Percentiles rank a stretch among this genome's conserved stretches.
Evolutionary conservation across 169 alveolate species (phyloP).

Genomic region (Eimeria brunetti): DNA sequence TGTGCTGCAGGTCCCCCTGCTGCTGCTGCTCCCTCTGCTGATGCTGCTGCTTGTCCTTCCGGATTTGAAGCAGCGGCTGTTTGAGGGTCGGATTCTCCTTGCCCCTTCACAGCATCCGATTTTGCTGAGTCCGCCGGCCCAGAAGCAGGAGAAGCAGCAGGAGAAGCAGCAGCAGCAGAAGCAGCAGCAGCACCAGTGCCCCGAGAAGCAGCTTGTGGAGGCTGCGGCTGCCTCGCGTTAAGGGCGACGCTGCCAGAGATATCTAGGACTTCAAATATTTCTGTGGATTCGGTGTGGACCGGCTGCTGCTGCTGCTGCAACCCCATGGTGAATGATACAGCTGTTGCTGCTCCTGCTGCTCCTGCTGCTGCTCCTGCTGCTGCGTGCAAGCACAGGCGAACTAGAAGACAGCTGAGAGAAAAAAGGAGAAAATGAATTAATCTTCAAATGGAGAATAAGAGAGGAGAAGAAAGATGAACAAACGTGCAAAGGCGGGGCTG

Average conservation of each 20-base stretch:
- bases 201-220: background rate
- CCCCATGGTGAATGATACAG: conserved; percentile 3
- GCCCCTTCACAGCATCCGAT: background rate
- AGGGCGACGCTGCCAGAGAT: conserved; percentile 32
- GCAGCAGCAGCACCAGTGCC: conserved; percentile 17
- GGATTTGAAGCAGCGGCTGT: background rate
- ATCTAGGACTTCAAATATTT: conserved; percentile 25
- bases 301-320: background rate
- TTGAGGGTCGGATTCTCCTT: background rate
- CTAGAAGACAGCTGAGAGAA: background rate
- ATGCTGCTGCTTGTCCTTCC: background rate
- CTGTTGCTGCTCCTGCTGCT: background rate
- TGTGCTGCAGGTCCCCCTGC: background rate
- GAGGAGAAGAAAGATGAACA: background rate
- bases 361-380: background rate
- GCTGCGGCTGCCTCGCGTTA: conserved; percentile 27
- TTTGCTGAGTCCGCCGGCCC: background rate
- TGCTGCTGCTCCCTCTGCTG: background rate
- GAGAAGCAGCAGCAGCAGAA: no score
- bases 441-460: background rate
- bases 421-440: no score
- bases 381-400: background rate
- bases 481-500: background rate
- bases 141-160: background rate
- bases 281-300: conserved; percentile 9